Base-by-base conservation (phyloP, 768 basidiomycete species). In the Leccinum pellstonianum region DNA sequence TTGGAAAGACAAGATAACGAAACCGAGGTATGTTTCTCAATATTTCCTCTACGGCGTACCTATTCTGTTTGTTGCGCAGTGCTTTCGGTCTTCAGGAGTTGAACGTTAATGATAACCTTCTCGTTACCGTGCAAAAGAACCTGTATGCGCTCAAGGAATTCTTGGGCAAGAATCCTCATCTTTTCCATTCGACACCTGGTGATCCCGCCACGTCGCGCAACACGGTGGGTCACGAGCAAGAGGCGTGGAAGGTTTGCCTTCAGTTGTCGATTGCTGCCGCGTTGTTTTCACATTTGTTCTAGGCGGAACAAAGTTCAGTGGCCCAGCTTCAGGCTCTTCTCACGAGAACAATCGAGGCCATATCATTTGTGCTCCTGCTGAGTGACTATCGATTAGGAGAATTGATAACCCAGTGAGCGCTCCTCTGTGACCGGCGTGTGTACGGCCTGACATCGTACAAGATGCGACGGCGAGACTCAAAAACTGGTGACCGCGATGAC, bases 361-460 rank as follows among this genome's bases (percentile, higher is more conserved):
- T 98, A 57, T 93, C 94, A 0, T 99, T 98, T 73, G 80, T 98
- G 54, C 81, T 98, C 27, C 85, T 98, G 19, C 79, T 98, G 54
- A 93, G 86, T 66, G 97, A 99, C 69, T 96, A 98, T 76, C 85
- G 86, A 58, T 79, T 98, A 23, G 85, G 89, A 17, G 93, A 96
- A 62, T 80, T 97, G 29, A 85, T 97, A 57, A 77, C 86, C 37
- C 85, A 88, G 92, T 96, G 69, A 66, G 87, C 77, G 56, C 35
- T 7, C 35, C 21, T 43, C 12, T 43, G 47, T 47, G 63, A 33
- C 57, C 41, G 33, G 10, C 52, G 51, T 38, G 49, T 11, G 19
- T 15, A 57, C 43, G 41, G 47, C 15, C 48, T 67, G 62, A 67
- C 35, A 46, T 51, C 29, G 43, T 57, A 47, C 17, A 47, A 94